These are phyloP conservation scores for Ogataea pilisensis DNA, from an alignment of 805 yeast genomes.

Conservation along the genomic window DNA sequence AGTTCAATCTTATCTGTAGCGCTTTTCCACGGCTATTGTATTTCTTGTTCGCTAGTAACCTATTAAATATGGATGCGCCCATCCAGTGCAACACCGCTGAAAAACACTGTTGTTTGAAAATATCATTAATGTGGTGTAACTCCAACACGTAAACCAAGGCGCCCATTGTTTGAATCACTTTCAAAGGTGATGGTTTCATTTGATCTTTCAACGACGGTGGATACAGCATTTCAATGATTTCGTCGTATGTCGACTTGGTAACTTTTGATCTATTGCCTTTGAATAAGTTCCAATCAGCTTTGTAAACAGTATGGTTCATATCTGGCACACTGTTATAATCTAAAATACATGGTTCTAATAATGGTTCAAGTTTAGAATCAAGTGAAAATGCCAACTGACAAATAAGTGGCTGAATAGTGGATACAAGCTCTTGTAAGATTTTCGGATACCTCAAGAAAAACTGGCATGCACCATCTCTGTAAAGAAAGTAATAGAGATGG, in stretches of 20 bases:
- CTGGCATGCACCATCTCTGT: constrained; percentile 52
- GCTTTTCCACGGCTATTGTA: constrained; percentile 80
- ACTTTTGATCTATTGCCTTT: constrained; percentile 36
- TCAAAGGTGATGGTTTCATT: constrained; percentile 85
- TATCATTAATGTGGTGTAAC: constrained; percentile 73
- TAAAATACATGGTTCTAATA: constrained; percentile 64
- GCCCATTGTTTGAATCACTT: constrained; percentile 79
- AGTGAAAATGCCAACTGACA: constrained; percentile 66
- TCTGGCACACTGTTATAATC: constrained; percentile 83
- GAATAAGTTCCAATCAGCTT: constrained; percentile 58
- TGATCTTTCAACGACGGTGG: constrained; percentile 83
- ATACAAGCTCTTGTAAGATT: constrained; percentile 54
- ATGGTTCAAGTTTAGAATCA: constrained; percentile 51
- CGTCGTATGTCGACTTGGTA: constrained; percentile 54
- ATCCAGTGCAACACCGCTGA: constrained; percentile 78
- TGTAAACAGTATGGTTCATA: constrained; percentile 62
- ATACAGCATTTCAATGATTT: constrained; percentile 67
- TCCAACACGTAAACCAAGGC: constrained; percentile 84
- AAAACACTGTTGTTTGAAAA: constrained; percentile 72
- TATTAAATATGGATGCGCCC: constrained; percentile 67
- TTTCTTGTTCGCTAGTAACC: constrained; percentile 60
- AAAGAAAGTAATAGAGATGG: constrained; percentile 70
- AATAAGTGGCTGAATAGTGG: constrained; percentile 54
- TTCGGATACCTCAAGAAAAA: constrained; percentile 53
- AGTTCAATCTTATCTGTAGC: constrained; percentile 80